Base-by-base conservation (phyloP, 768 basidiomycete species). In the Lentinula boryana region DNA sequence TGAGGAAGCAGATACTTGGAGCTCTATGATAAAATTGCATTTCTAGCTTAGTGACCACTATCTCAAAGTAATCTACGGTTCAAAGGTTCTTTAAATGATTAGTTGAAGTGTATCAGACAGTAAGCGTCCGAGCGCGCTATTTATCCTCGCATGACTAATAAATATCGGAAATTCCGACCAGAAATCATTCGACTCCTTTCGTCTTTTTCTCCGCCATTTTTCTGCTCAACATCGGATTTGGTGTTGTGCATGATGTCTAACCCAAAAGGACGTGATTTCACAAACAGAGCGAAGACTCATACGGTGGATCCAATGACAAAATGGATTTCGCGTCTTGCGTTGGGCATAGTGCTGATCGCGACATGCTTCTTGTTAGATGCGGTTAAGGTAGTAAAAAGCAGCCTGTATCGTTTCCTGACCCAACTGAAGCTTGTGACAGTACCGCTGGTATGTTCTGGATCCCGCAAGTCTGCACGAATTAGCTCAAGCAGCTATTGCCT, bases 401-500 rank as follows among this genome's bases (percentile, higher is more conserved):
- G 4, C 16, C 27, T n/a, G 15, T 32, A 5, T 13, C 8, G 27
- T 35, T 5, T 32, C 31, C n/a, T 10, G 7, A 4, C 15, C 9
- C n/a, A 16, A 4, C 40, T 21, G 15, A 27, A 16, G 15, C 12
- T 13, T 33, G 2, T 27, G 10, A 2, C 62, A 95, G 94, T 80
- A 88, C 51, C 84, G 85, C 60, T 98, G 89, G 85, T 98, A 96
- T 72, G 84, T 94, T 60, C 83, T 98, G 62, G 85, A 93, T 68
- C 91, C 89, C 2, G 73, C 75, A 3, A 75, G 75, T 53, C 76
- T 98, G 15, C 89, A 95, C 69, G 76, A 84, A 63, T 83, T 97
- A 36, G 84, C 89, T 12, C 78, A 85, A 68, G 80, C 83, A 8
- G 92, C 95, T 52, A 83, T 98, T 70, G 81, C 80, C 2, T 79